Evolutionary conservation across 1,284 basidiomycete species (phyloP), one percentile per base, ranked within the genome.

Genomic region (Cerrena zonata): DNA sequence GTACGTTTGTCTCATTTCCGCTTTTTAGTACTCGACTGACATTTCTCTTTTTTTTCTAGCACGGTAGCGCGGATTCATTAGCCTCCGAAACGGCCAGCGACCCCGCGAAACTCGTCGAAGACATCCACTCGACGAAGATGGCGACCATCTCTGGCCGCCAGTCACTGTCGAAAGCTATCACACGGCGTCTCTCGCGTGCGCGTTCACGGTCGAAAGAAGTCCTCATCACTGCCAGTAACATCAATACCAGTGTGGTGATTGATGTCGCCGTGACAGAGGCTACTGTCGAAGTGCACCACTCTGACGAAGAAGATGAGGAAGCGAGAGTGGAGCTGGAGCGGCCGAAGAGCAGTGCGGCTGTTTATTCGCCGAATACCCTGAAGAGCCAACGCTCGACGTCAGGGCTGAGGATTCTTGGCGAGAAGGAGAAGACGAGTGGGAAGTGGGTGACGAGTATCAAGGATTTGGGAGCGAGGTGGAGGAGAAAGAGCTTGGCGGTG

Each of bases 231-330:
- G 51, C 54, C 21, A 53, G 58, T n/a, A 58, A 58, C 30, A 21
- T 10, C 11, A 40, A 40, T 40, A 18, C 10, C 10, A 68, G 67
- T 38, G 63, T 77, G n/a, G 63, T 74, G n/a, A 76, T 84, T 48
- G 80, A 72, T 26, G 74, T 84, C n/a, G 79, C 76, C 36, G 75
- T 86, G 41, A 73, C 80, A 56, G 75, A 80, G 54, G 77, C 77
- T 1, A 81, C 74, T 4, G 71, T 74, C 4, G 76, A 68, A 55
- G 49, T 50, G 40, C 45, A 44, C 27, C 37, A 41, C 24, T 53
- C 74, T 47, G 57, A 65, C 7, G 65, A 65, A 39, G 66, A 65
- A 44, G 60, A 67, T 22, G 61, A 57, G 7, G 60, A 58, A 5
- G 60, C 60, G 49, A n/a, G n/a, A n/a, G n/a, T n/a, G n/a, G 58